Percentiles rank a stretch among this genome's conserved stretches.
Evolutionary conservation across 495 filamentous ascomycete species (phyloP).

Genomic region (Cercophora newfieldiana): DNA sequence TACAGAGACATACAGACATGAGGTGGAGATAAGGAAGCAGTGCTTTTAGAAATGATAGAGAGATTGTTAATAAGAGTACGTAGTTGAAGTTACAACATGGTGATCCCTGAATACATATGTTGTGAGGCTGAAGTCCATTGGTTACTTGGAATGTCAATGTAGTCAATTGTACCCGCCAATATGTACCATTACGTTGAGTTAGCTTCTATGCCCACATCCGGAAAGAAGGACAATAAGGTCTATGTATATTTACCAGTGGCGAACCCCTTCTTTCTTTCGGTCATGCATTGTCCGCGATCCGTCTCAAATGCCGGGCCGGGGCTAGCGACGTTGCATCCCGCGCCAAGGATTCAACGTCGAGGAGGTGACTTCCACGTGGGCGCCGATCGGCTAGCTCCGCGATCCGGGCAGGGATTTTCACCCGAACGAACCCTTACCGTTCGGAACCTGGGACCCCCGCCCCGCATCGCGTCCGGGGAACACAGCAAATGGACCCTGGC

Average conservation of each 20-base stretch:
- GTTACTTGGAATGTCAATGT: no score
- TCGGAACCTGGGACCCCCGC: background rate
- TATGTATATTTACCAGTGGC: no score
- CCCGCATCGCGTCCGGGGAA: background rate
- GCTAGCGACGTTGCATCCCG: background rate
- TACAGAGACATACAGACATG: background rate
- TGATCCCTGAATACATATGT: background rate
- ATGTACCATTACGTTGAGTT: no score
- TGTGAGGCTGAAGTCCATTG: no score
- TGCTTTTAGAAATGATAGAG: background rate
- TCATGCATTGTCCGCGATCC: no score
- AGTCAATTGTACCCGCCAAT: no score
- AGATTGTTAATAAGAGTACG: background rate
- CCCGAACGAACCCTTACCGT: background rate
- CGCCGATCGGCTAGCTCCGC: background rate
- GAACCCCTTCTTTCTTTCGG: no score
- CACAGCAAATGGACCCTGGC: no score
- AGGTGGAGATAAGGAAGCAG: no score
- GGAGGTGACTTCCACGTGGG: conserved; percentile 1
- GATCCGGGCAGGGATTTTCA: background rate
- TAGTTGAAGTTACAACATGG: background rate
- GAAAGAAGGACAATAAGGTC: no score
- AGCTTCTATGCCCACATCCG: no score
- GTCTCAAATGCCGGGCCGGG: background rate
- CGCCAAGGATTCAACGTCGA: background rate